A percentile compares a stretch with the other conserved stretches of the same genome.
Conservation (phyloP, 108 stramenopile genomes). For the Fragilaria crotonensis region DNA sequence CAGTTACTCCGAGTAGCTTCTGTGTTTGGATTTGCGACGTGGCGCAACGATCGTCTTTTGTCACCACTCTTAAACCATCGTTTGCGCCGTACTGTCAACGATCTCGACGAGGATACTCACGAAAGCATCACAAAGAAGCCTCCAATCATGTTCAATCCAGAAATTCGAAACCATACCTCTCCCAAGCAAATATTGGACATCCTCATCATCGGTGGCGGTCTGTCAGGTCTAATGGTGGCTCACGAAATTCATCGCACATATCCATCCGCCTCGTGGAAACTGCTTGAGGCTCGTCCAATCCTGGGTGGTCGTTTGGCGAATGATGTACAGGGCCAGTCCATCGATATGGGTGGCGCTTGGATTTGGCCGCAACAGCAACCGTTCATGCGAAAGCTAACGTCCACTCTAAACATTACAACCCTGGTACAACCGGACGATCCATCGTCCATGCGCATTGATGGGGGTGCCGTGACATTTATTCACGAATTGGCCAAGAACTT, state of each 20-base stretch:
- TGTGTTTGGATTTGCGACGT: no score
- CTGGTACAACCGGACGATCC: constrained; percentile 43
- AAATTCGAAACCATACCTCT: background rate
- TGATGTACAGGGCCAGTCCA: constrained; percentile 18
- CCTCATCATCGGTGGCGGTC: constrained; percentile 37
- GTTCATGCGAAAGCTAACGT: constrained; percentile 18
- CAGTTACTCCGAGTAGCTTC: no score
- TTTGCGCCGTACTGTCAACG: no score
- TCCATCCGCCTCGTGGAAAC: constrained; percentile 17
- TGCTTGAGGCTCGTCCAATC: constrained; percentile 32
- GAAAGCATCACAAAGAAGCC: no score
- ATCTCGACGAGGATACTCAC: no score
- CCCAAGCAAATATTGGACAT: constrained; percentile 20
- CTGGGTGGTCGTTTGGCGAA: constrained; percentile 48
- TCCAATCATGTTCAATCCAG: background rate
- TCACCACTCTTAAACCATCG: no score
- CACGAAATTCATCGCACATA: constrained; percentile 8
- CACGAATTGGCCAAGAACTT: constrained; percentile 12
- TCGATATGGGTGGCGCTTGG: constrained; percentile 60
- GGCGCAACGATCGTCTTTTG: no score
- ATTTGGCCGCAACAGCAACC: constrained; percentile 46
- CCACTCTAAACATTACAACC: constrained; percentile 17
- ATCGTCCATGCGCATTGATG: constrained; percentile 33
- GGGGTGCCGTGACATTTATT: constrained; percentile 40
- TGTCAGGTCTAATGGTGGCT: constrained; percentile 26